Evolutionary conservation across 2,329 filamentous ascomycete genomes (phyloP), one percentile per base, ranked within the genome.

Genomic region (Ceratocystis albifundus): DNA sequence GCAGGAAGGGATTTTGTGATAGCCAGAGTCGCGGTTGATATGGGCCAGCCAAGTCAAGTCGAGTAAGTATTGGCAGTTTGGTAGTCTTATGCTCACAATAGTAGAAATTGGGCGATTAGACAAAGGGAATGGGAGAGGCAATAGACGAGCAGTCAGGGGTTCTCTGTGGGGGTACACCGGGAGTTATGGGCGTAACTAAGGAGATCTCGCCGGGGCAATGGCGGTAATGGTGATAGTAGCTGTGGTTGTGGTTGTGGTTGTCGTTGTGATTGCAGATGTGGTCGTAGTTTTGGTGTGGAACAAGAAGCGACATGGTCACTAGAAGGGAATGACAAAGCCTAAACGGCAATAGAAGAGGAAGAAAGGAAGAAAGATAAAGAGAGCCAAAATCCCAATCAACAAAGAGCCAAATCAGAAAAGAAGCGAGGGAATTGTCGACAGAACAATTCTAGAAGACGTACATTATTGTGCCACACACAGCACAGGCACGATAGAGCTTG

Each of bases 241-340:
- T 20, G 59, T 12, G 59, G 46, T 63, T 15, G 22, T 30, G 28
- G 53, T 30, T 57, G 45, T 48, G 8, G 45, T 48, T 20, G 59
- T 12, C 36, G 46, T 63, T 15, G 22, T 30, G 28, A 28, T 30
- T 57, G 53, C 8, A 30, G 53, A 1, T 57, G 25, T 32, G 22
- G 25, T 30, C 7, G 53, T 57, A 28, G 28, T n/a, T 57, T 57
- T 50, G 53, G 64, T 48, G 53, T 41, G 53, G 64, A 59, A 22
- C 50, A 44, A 61, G 64, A 65, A 65, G 64, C 64, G 64, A 65
- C 64, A 65, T 65, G 64, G 59, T 65, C 36, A 61, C 48, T 17
- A 12, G 36, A 30, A 65, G 61, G 36, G 53, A 63, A 63, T 50
- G 61, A 28, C 45, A 63, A 44, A 45, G 20, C 61, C 12, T 28